phyloP scores from a whole-genome alignment of 2,329 filamentous ascomycete species.

The Thielaviopsis populi region DNA sequence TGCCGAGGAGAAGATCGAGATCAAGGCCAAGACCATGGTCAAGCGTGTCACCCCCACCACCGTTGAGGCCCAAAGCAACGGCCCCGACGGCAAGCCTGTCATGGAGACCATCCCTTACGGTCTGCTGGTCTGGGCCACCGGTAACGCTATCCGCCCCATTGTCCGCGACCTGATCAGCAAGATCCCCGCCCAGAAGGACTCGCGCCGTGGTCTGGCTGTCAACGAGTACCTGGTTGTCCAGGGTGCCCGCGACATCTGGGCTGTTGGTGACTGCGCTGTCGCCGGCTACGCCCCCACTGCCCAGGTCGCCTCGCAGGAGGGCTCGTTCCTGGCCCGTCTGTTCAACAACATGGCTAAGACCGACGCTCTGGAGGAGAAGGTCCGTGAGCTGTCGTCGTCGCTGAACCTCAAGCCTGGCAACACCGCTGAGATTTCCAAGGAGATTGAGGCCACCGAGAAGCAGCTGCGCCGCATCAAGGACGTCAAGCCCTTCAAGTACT shows the following conservation, averaged over 20 bases:
- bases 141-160: constrained; percentile 80
- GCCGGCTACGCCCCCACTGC: constrained; percentile 96
- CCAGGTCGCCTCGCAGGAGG: constrained; percentile 92
- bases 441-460: constrained; percentile 79
- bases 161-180: constrained; percentile 83
- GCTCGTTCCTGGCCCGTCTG: constrained; percentile 80
- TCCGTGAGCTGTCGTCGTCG: constrained; percentile 50
- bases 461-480: constrained; percentile 81
- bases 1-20: constrained; percentile 95
- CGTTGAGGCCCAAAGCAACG: constrained; percentile 76
- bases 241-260: constrained; percentile 93
- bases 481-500: constrained; percentile 96
- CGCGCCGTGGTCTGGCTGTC: constrained; percentile 82
- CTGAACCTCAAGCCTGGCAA: constrained; percentile 48
- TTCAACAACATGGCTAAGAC: constrained; percentile 99
- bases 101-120: constrained; percentile 77
- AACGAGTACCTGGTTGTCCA: constrained; percentile 99
- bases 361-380: constrained; percentile 60
- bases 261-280: constrained; percentile 90
- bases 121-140: constrained; percentile 94
- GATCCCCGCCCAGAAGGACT: constrained; percentile 90
- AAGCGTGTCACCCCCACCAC: constrained; percentile 89
- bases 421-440: constrained; percentile 49
- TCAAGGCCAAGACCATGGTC: constrained; percentile 97
- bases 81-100: constrained; percentile 72